Base-by-base conservation (phyloP, 192 early-diverging fungal genomes). In the Globomyces pollinis-pini region DNA sequence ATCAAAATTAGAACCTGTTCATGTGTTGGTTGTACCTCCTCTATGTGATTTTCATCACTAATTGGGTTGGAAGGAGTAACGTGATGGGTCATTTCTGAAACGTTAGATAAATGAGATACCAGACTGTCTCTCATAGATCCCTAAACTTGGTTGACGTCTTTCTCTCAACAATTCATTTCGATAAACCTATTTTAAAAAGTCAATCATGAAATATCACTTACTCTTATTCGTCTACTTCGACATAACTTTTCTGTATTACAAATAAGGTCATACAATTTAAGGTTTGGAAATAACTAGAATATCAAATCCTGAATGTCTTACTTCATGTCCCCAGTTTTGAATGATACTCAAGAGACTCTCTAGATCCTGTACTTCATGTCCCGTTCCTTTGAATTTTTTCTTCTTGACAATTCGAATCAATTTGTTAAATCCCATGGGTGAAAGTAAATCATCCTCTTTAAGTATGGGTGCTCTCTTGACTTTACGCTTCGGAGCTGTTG, bases 381-480 rank as follows among this genome's bases (percentile, higher is more conserved):
- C 44, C 21, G 44, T 26, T 26, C 44, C 44, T 47, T 26, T 47
- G n/a, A 47, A 47, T 47, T 47, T 47, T 7, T 47, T 20, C 13
- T n/a, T 47, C 44, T 47, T 47, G 44, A 47, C 13, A 26, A 4
- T n/a, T 13, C 13, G 21, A 5, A 47, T 47, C 23, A 47, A 26
- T 11, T 47, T 26, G 5, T 47, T 47, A 24, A 47, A 47, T 47
- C 44, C 44, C 7, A 5, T 47, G 13, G 21, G 23, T 8, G 23
- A 11, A 20, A 47, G 21, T n/a, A 47, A 13, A 20, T 26, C 28
- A 26, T 47, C 4, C 13, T 47, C 44, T 26, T 20, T 47, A 20
- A 47, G 21, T 24, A 26, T 47, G 16, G 28, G 23, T 26, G 21
- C 44, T 24, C 44, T 2, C 23, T 47, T 47, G 3, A 47, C 28